These are phyloP conservation scores for Nakazawaea sp. DNA, from an alignment of 805 yeast species.

Conservation along the genomic window DNA sequence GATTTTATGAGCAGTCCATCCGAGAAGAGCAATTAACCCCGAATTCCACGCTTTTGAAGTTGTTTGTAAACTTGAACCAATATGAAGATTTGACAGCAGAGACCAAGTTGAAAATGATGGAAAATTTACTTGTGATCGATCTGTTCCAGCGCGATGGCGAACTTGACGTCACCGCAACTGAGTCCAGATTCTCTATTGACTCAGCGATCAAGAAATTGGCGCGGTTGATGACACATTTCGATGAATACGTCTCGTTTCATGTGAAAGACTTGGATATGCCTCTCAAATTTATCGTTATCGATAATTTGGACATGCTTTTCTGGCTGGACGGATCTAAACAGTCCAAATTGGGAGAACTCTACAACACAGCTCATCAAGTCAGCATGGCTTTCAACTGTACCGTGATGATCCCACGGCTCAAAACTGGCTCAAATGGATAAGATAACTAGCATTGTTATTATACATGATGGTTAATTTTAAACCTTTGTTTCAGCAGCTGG, in stretches of 20 bases:
- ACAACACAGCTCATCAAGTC: not conserved
- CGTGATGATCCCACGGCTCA: not conserved
- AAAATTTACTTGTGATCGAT: slow-evolving; percentile 1
- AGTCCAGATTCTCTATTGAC: not conserved
- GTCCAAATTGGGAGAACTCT: not conserved
- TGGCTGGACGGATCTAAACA: slow-evolving; percentile 2
- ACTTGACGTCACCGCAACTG: too few species aligned
- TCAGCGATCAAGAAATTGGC: not conserved
- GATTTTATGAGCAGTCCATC: too few species aligned
- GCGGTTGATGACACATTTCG: not conserved
- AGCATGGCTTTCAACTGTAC: not conserved
- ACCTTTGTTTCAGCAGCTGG: not conserved
- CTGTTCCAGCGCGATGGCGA: not conserved
- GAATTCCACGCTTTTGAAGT: slow-evolving; percentile 2
- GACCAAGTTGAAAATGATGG: not conserved
- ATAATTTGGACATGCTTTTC: slow-evolving; percentile 2
- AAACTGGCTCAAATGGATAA: not conserved
- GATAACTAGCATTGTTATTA: not conserved
- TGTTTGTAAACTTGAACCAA: slow-evolving; percentile 1
- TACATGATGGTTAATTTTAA: not conserved
- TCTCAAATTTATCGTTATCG: slow-evolving; percentile 6
- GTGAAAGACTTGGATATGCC: too few species aligned
- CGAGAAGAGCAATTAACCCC: not conserved
- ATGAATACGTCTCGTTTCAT: not conserved
- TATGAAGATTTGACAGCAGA: not conserved